Base-by-base conservation (phyloP, 1,284 basidiomycete genomes). In the Ceratobasidium theobromae region DNA sequence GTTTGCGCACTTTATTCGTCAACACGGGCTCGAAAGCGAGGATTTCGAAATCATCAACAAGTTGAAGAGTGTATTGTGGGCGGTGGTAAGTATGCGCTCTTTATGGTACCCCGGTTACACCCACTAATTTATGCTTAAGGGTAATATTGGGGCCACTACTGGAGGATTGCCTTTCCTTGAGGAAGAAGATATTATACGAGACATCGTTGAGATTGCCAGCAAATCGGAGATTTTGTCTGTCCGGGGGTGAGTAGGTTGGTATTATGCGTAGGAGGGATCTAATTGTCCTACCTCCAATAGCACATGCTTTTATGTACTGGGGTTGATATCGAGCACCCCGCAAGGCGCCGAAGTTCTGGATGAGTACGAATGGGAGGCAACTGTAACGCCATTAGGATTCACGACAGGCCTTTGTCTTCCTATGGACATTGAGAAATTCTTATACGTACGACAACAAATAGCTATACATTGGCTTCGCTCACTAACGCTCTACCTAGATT, bases 11-110 rank as follows among this genome's bases (percentile, higher is more conserved):
- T 91, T 95, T 71, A 92, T 99, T 66, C 84, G 93, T 16, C 82
- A 88, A 70, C 93, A 99, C 75, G 91, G 88, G 16, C 80, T 89
- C 67, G 95, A 98, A 75, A 85, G 84, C 52, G 85, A 88, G 65
- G 95, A 99, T 74, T 77, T 84, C 21, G 90, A 91, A 49, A 80
- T 97, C 30, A 88, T 98, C 67, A 80, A 87, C 72, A 93, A 92
- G 75, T 77, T 99, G 65, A 99, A 99, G 78, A 97, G 94, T 73
- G 91, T 95, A 9, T 79, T 99, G 0, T 99, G 97, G 97, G 93
- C 94, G 0, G 88, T 99, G 67, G 95, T 96, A 74, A 72, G 91
- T 82, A 48, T 21, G 16, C 21, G 33, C 8, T 48, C 5, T 51
- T 49, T 11, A 3, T 5, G 1, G 12, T 21, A 35, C n/a, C 5